phyloP scores from a whole-genome alignment of 345 rosid species.

The Eutrema heterophyllum region DNA sequence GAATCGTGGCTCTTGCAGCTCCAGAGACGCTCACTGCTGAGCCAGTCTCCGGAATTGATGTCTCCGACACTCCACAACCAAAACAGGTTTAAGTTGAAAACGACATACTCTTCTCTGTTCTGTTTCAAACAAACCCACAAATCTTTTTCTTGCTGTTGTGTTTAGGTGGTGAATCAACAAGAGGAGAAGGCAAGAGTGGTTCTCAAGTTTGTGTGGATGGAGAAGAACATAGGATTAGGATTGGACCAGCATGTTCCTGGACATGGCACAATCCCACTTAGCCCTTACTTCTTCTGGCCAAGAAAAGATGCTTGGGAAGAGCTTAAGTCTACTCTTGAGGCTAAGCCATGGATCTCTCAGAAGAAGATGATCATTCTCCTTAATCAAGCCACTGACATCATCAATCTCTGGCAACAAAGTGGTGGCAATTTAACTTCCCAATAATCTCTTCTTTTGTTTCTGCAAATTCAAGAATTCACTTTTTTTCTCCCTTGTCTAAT shows the following conservation, averaged over 20 bases:
- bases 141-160: not conserved
- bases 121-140: not conserved
- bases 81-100: slow-evolving; percentile 23
- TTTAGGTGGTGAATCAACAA: slow-evolving; percentile 39
- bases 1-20: slow-evolving; percentile 35
- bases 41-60: slow-evolving; percentile 10
- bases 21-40: slow-evolving; percentile 46
- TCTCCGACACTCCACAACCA: slow-evolving; percentile 27
- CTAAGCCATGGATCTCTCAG: slow-evolving; percentile 77
- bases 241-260: slow-evolving; percentile 71
- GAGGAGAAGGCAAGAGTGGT: slow-evolving; percentile 58
- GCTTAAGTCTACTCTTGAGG: slow-evolving; percentile 65
- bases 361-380: slow-evolving; percentile 78
- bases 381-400: slow-evolving; percentile 81
- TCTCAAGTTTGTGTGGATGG: slow-evolving; percentile 84
- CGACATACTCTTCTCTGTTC: not conserved
- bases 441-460: not conserved
- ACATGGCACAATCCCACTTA: slow-evolving; percentile 65
- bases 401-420: slow-evolving; percentile 87
- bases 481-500: not conserved
- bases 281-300: slow-evolving; percentile 80
- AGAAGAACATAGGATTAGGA: slow-evolving; percentile 74
- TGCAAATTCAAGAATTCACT: slow-evolving; percentile 13
- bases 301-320: slow-evolving; percentile 91
- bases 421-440: slow-evolving; percentile 56